A percentile compares a stretch with the other conserved stretches of the same genome.
These are phyloP conservation scores for Xylaria sp. DNA, from an alignment of 2,329 filamentous ascomycete species.

Conservation along the genomic window DNA sequence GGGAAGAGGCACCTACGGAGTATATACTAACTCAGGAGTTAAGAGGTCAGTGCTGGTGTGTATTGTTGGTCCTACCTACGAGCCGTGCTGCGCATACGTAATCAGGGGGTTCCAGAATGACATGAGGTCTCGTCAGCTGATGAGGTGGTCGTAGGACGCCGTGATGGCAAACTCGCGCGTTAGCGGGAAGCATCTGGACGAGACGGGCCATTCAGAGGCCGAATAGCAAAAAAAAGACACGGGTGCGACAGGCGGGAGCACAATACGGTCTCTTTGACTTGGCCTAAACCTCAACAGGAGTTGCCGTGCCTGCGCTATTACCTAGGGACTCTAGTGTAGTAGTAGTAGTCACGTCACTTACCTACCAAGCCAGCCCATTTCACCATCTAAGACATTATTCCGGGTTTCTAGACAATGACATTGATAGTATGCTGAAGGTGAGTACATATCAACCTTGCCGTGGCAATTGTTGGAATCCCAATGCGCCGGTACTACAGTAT, in stretches of 20 bases:
- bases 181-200: background rate
- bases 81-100: background rate
- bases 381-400: background rate
- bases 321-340: background rate
- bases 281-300: too few relatives aligned
- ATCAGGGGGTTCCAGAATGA: background rate
- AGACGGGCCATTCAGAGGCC: background rate
- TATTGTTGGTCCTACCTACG: background rate
- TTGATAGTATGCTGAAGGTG: too few relatives aligned
- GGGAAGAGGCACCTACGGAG: too few relatives aligned
- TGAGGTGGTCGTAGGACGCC: background rate
- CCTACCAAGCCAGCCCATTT: background rate
- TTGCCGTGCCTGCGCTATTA: background rate
- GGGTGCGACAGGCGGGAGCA: background rate
- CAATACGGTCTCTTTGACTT: background rate
- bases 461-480: background rate
- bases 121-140: conserved; percentile 1
- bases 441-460: too few relatives aligned
- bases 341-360: background rate
- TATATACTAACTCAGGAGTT: too few relatives aligned
- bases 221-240: background rate
- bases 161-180: background rate
- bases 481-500: background rate
- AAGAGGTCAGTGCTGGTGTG: too few relatives aligned
- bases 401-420: background rate